Evolutionary conservation across 192 early-diverging fungal species (phyloP), one percentile per base, ranked within the genome.

Genomic region (Tieghemiomyces parasiticus): DNA sequence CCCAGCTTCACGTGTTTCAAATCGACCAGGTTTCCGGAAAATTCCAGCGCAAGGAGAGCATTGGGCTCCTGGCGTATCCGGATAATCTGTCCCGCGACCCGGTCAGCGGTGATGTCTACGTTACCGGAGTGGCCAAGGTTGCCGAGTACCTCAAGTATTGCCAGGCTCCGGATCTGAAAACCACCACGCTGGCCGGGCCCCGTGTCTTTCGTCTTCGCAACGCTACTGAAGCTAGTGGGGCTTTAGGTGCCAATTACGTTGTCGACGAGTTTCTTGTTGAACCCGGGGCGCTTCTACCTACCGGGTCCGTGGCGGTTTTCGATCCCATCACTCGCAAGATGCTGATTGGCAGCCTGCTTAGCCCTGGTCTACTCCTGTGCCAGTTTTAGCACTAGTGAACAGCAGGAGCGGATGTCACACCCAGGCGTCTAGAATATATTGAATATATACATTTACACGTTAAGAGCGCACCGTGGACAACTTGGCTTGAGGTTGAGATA

Each of bases 41-140:
- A 6, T 25, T 26, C 14, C 61, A 59, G 52, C 60, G 63, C 1
- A 63, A 64, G 49, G 48, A 51, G 51, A 61, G 66, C 46, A 62
- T 67, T 50, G 55, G 64, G 12, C 68, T 70, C 38, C 71, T 71
- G 60, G 70, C 67, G 51, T 19, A 34, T 2, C 58, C 58, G 12
- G 58, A 59, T 47, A 59, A 59, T 28, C 49, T 73, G 14, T 64
- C 38, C 58, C 65, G 67, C 12, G 74, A 76, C 30, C 61, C 63
- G 4, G 55, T 53, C 20, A 72, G 30, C 20, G 71, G 71, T 26
- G 66, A 76, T 32, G 32, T 76, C 2, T 76, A 76, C 38, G 64
- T 65, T 0, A 68, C 71, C 12, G 59, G 59, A 0, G 63, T 71
- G 24, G 42, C 67, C 25, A 71, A 71, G 47, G 53, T 59, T 38